A percentile compares a stretch with the other conserved stretches of the same genome.
phyloP scores from a whole-genome alignment of 1,284 basidiomycete genomes.

The Ustilago loliicola region DNA sequence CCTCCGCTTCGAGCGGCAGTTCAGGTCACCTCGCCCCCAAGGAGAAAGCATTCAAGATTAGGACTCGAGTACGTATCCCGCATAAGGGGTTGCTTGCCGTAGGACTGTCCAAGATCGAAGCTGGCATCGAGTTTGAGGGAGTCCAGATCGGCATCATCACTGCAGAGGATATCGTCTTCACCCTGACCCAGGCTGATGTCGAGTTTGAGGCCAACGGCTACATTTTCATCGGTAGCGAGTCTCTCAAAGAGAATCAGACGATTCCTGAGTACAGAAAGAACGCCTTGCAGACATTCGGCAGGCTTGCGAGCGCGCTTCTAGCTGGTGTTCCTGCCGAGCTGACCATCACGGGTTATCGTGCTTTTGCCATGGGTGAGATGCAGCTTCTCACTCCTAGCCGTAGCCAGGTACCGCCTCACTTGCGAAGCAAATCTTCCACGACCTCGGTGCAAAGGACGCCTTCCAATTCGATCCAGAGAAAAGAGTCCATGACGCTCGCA shows the following conservation, averaged over 20 bases:
- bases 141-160: constrained; percentile 45
- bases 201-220: constrained; percentile 45
- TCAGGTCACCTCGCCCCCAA: constrained; percentile 21
- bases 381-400: constrained; percentile 20
- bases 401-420: constrained; percentile 28
- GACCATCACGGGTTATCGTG: constrained; percentile 38
- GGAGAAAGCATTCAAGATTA: constrained; percentile 44
- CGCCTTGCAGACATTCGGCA: constrained; percentile 35
- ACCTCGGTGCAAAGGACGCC: constrained; percentile 22
- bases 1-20: constrained; percentile 38
- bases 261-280: constrained; percentile 23
- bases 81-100: constrained; percentile 37
- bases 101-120: constrained; percentile 47
- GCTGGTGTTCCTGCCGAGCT: constrained; percentile 28
- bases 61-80: constrained; percentile 35
- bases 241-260: constrained; percentile 27
- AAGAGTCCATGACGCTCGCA: constrained; percentile 7
- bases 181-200: constrained; percentile 32
- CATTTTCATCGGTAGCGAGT: constrained; percentile 46
- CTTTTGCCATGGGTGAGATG: constrained; percentile 48
- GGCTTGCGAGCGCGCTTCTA: constrained; percentile 27
- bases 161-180: constrained; percentile 48
- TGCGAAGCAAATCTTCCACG: constrained; percentile 30
- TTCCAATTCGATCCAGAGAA: constrained; percentile 15
- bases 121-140: constrained; percentile 46